Conservation (phyloP, 164 flowering plant species). For the Chimonanthus salicifolius region DNA sequence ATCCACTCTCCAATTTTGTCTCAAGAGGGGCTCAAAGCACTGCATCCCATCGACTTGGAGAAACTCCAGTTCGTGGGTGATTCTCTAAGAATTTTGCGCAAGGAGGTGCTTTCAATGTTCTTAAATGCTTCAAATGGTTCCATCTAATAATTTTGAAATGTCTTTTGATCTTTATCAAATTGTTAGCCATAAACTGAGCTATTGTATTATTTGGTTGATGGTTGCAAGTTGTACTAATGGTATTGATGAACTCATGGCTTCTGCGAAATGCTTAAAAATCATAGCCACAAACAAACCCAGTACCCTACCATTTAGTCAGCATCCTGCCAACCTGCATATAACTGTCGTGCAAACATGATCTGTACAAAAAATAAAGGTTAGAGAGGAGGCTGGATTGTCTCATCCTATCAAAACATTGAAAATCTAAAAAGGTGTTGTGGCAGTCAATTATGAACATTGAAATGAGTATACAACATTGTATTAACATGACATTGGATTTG, state of each 20-base stretch:
- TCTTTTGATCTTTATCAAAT: not conserved
- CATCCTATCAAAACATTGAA: conserved; percentile 1
- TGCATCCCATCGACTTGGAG: conserved; percentile 82
- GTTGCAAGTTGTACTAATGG: not conserved
- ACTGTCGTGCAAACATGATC: not conserved
- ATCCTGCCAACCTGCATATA: not conserved
- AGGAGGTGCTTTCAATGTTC: conserved; percentile 49
- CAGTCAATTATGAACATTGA: not conserved
- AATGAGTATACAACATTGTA: not conserved
- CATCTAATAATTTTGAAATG: too few relatives aligned
- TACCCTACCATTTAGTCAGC: not conserved
- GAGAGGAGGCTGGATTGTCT: not conserved
- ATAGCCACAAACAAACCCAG: not conserved
- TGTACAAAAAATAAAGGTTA: not conserved
- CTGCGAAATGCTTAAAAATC: not conserved
- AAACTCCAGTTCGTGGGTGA: conserved; percentile 84
- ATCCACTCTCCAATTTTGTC: conserved; percentile 77
- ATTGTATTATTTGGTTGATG: not conserved
- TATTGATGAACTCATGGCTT: not conserved
- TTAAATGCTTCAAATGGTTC: not conserved
- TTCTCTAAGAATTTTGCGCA: conserved; percentile 73
- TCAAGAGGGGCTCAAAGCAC: conserved; percentile 65
- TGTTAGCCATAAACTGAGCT: not conserved
- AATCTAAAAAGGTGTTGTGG: not conserved
- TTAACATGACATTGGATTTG: not conserved